Base-by-base conservation (phyloP, 192 early-diverging fungal genomes). In the Gigaspora rosea region DNA sequence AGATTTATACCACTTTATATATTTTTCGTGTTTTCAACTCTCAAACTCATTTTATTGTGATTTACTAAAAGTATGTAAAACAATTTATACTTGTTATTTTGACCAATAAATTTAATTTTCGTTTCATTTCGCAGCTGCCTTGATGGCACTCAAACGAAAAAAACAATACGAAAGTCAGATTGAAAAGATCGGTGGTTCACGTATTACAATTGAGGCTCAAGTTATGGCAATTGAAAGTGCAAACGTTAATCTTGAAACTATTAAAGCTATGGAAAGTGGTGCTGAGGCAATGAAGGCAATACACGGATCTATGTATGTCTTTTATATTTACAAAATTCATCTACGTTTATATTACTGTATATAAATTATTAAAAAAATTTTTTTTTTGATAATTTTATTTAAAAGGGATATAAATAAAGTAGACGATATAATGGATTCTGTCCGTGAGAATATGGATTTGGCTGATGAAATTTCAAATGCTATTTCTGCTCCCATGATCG, bases 401-500 rank as follows among this genome's bases (percentile, higher is more conserved):
- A 41, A 41, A 41, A 95, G 92, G 86, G 87, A 95, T 78, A 95
- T 97, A 66, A 90, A 96, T 80, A 97, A 94, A 88, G 96, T 99
- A 35, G 97, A 99, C 79, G 86, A 87, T 51, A 96, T 92, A 13
- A 96, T 97, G 95, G 97, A 99, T 77, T 95, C 96, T 66, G 96
- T 99, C 75, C 90, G 94, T 41, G 97, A 99, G 75, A 96, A 99
- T 81, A 97, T 98, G 94, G 95, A 97, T 76, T 80, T 97, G 75
- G 94, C 96, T 20, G 95, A 96, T 79, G 97, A 98, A 83, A 90
- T 99, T 12, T 93, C 91, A 18, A 94, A 96, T 50, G 96, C 95
- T 10, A 95, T 99, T 78, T 92, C 95, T 57, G 91, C 91, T 81
- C 96, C 96, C 0, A 88, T 95, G 77, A 92, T 95, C 79, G 96